phyloP scores from a whole-genome alignment of 2,329 filamentous ascomycete species.

The Kalaharituber pfeilii region DNA sequence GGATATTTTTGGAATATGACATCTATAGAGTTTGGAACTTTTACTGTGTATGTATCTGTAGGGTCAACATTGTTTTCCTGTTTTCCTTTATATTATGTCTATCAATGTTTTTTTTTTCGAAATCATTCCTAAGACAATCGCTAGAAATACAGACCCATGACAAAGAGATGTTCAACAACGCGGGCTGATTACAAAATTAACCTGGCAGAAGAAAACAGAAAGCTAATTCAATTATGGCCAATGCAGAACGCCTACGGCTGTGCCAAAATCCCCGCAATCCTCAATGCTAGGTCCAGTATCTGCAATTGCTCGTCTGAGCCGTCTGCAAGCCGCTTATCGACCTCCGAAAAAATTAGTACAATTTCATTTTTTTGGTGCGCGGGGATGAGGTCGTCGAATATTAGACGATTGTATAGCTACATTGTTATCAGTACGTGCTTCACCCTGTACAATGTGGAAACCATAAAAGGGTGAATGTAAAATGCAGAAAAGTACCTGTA shows the following conservation, averaged over 20 bases:
- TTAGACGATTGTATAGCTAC: conserved; percentile 62
- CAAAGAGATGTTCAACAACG: no score
- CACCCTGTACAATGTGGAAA: neutral
- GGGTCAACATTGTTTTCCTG: no score
- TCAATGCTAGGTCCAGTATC: conserved; percentile 66
- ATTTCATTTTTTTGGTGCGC: conserved; percentile 84
- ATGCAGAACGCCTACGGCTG: conserved; percentile 13
- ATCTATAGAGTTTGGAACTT: no score
- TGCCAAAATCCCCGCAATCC: conserved; percentile 57
- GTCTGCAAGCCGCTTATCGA: conserved; percentile 86
- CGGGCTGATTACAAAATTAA: no score
- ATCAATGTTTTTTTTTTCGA: no score
- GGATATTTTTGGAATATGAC: no score
- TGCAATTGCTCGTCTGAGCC: conserved; percentile 89
- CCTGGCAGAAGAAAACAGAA: neutral
- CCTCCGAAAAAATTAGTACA: conserved; percentile 73
- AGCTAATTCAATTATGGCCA: neutral
- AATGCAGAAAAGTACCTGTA: conserved; percentile 41
- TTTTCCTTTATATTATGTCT: no score
- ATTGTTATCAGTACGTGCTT: conserved; percentile 9
- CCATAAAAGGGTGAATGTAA: neutral
- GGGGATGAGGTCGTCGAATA: conserved; percentile 67
- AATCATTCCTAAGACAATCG: no score
- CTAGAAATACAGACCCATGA: no score
- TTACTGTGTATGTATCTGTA: no score